A percentile compares a stretch with the other conserved stretches of the same genome.
phyloP scores from a whole-genome alignment of 352 stramenopile genomes.

The Phytophthora rubi region DNA sequence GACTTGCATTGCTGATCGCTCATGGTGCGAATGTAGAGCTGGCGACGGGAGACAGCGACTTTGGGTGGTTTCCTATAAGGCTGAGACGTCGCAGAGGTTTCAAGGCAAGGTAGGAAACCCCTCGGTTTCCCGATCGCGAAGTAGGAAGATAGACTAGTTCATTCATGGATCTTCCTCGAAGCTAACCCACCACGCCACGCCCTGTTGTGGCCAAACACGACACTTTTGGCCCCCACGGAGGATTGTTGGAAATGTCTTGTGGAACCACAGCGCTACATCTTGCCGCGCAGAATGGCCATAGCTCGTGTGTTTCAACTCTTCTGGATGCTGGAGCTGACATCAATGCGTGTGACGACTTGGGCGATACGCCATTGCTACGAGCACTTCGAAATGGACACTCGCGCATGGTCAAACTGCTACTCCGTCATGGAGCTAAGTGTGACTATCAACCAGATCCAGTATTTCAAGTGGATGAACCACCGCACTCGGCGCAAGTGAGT shows the following conservation, averaged over 20 bases:
- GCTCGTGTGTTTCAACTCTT: constrained; percentile 28
- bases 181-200: too few species aligned
- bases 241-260: not conserved
- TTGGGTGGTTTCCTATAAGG: too few species aligned
- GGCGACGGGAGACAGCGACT: constrained; percentile 1
- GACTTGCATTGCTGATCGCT: constrained; percentile 33
- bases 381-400: constrained; percentile 43
- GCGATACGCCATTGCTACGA: constrained; percentile 33
- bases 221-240: too few species aligned
- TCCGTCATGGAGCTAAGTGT: constrained; percentile 27
- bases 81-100: too few species aligned
- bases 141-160: too few species aligned
- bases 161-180: too few species aligned
- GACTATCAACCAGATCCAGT: not conserved
- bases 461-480: not conserved
- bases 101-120: too few species aligned
- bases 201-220: too few species aligned
- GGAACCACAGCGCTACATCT: constrained; percentile 33
- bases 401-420: constrained; percentile 28
- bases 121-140: too few species aligned
- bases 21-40: constrained; percentile 35
- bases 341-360: constrained; percentile 20
- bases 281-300: constrained; percentile 37
- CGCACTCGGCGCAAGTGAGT: not conserved
- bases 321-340: constrained; percentile 38